Base-by-base conservation (phyloP, 2,329 filamentous ascomycete genomes). In the Trichoderma pleuroti region DNA sequence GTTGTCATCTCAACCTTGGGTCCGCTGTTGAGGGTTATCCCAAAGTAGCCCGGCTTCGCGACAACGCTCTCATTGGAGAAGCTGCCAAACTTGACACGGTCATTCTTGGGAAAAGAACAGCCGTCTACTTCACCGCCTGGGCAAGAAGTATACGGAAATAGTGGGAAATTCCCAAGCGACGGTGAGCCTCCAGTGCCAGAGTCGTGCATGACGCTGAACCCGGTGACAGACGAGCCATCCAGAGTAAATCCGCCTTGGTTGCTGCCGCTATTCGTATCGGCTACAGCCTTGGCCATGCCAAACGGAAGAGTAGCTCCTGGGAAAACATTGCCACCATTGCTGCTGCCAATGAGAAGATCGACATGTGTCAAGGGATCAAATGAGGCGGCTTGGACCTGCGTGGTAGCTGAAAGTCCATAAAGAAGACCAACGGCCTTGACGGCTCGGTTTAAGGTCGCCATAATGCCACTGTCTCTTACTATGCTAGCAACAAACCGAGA, bases 151-250 rank as follows among this genome's bases (percentile, higher is more conserved):
- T 92, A 90, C 0, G 91, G 85, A 73, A 93, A 93, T 1, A 93
- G 81, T 0, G 92, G 89, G 67, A 93, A 93, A 76, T 92, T 93
- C 16, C 91, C 92, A 18, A 93, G 80, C 5, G 89, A 92, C 0
- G 91, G 87, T 1, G 80, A 79, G 9, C 84, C 84, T 26, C 87
- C 87, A 0, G 86, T 89, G 1, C 87, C 87, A 2, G 85, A 87
- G 75, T 89, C 87, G 76, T 89, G 87, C 81, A 89, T 82, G 46
- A 85, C 82, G 14, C 85, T 87, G 78, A 88, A 89, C 16, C 87
- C 88, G 5, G 82, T 83, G 42, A 89, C 83, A 1, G 81, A 79
- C 21, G 79, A 79, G 56, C 80, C 81, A 66, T 88, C 86, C 7
- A 87, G 81, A 0, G 85, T 84, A 76, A 88, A 89, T 11, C 87